phyloP scores from a whole-genome alignment of 2,329 filamentous ascomycete species.

The Xylariaceae sp. region DNA sequence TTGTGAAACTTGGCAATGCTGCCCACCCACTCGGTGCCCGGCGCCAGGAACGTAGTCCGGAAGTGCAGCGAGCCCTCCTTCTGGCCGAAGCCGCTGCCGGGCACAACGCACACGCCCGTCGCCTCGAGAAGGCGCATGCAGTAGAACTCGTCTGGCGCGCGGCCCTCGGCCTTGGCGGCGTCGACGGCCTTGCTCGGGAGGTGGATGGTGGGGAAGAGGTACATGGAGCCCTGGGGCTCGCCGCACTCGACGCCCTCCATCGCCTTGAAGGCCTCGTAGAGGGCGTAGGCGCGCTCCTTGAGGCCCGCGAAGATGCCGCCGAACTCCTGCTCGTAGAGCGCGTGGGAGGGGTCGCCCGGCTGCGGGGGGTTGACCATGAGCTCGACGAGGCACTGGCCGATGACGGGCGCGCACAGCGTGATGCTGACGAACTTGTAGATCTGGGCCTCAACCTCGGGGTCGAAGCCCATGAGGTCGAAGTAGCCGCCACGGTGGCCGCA shows the following conservation, averaged over 20 bases:
- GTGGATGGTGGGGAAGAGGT: conserved; percentile 93
- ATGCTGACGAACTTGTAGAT: conserved; percentile 99
- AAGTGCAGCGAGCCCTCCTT: conserved; percentile 89
- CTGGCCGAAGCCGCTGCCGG: conserved; percentile 91
- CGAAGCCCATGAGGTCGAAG: conserved; percentile 92
- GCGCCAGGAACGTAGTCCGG: conserved; percentile 92
- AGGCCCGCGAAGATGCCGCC: conserved; percentile 75
- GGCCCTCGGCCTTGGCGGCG: conserved; percentile 69
- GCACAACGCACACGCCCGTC: conserved; percentile 91
- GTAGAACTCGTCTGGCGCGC: conserved; percentile 88
- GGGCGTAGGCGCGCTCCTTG: conserved; percentile 71
- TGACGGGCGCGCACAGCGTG: conserved; percentile 90
- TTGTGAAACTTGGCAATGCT: conserved; percentile 86
- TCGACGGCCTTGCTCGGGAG: conserved; percentile 72
- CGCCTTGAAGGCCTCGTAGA: conserved; percentile 84
- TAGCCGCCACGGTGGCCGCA: conserved; percentile 97
- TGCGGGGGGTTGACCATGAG: conserved; percentile 95
- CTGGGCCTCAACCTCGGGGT: conserved; percentile 78
- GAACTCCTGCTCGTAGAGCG: conserved; percentile 82
- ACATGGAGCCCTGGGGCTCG: conserved; percentile 92
- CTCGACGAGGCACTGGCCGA: conserved; percentile 94
- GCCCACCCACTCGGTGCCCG: conserved; percentile 91
- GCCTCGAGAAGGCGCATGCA: conserved; percentile 85
- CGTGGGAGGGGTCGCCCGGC: conserved; percentile 76
- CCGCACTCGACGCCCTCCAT: conserved; percentile 97